Conservation (phyloP, 495 filamentous ascomycete species). For the Sporormia fimetaria region DNA sequence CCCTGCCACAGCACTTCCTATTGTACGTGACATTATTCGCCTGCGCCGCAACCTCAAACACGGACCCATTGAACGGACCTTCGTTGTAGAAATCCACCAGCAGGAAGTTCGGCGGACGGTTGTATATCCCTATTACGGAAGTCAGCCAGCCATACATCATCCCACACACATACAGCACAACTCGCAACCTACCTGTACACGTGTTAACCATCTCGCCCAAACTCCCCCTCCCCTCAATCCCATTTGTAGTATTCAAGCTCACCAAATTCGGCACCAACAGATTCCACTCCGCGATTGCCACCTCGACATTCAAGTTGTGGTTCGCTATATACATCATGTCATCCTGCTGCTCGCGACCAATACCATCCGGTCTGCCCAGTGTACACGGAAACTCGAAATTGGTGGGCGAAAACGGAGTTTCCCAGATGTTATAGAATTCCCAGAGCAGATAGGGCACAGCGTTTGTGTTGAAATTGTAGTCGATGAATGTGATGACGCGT, state of each 20-base stretch:
- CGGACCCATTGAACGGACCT: slow-evolving; percentile 61
- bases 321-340: slow-evolving; percentile 78
- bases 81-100: slow-evolving; percentile 83
- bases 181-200: slow-evolving; percentile 47
- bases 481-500: slow-evolving; percentile 56
- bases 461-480: slow-evolving; percentile 76
- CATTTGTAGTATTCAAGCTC: slow-evolving; percentile 58
- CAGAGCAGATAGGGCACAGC: slow-evolving; percentile 57
- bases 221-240: slow-evolving; percentile 51
- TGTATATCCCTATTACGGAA: slow-evolving; percentile 41
- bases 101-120: slow-evolving; percentile 68
- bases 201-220: slow-evolving; percentile 56
- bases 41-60: slow-evolving; percentile 79
- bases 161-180: neutral
- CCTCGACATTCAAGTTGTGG: slow-evolving; percentile 74
- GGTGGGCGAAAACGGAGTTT: slow-evolving; percentile 55
- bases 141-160: neutral
- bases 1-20: slow-evolving; percentile 56
- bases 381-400: slow-evolving; percentile 49
- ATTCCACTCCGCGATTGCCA: slow-evolving; percentile 45
- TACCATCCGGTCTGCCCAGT: slow-evolving; percentile 47
- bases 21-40: slow-evolving; percentile 80
- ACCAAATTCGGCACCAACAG: slow-evolving; percentile 69
- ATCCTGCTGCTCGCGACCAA: slow-evolving; percentile 41
- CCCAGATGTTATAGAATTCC: slow-evolving; percentile 56